These are phyloP conservation scores for Gloeopeniophorella convolvens DNA, from an alignment of 768 basidiomycete species.

Conservation along the genomic window DNA sequence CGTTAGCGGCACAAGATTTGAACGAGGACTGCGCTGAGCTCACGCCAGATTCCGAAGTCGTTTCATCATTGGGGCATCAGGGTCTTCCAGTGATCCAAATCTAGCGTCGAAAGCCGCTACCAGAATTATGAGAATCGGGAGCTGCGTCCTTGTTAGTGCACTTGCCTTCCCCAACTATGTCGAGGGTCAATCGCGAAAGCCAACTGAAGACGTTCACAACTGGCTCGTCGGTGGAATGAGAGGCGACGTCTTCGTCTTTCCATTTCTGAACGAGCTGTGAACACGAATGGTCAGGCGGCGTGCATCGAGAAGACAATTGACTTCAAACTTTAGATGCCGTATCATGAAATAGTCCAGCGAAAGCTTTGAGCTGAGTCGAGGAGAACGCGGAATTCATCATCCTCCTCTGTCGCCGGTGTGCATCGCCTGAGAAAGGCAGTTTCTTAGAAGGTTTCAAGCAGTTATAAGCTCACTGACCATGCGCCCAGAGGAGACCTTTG, in stretches of 20 bases:
- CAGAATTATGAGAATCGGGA: neutral
- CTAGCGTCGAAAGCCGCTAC: neutral
- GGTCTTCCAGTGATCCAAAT: neutral
- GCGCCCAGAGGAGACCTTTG: conserved; percentile 16
- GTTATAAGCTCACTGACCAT: conserved; percentile 11
- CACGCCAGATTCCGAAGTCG: neutral
- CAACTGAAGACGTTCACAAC: conserved; percentile 19
- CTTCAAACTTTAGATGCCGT: neutral
- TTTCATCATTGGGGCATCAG: neutral
- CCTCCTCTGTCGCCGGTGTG: conserved; percentile 22
- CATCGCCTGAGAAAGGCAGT: conserved; percentile 17
- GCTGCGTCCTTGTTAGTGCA: neutral
- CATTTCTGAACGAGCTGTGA: conserved; percentile 21
- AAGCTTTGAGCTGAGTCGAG: conserved; percentile 20
- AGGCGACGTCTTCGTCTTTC: conserved; percentile 15
- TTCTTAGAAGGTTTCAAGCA: neutral
- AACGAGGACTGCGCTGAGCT: neutral
- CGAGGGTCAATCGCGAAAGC: conserved; percentile 21
- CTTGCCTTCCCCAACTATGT: conserved; percentile 23
- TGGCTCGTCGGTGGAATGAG: neutral
- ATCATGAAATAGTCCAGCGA: conserved; percentile 20
- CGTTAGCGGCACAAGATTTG: neutral
- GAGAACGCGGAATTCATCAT: conserved; percentile 26
- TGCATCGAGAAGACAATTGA: neutral
- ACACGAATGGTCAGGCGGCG: no score